A percentile compares a stretch with the other conserved stretches of the same genome.
Evolutionary conservation across 805 yeast genomes (phyloP).

Genomic region (Candida succiphila): DNA sequence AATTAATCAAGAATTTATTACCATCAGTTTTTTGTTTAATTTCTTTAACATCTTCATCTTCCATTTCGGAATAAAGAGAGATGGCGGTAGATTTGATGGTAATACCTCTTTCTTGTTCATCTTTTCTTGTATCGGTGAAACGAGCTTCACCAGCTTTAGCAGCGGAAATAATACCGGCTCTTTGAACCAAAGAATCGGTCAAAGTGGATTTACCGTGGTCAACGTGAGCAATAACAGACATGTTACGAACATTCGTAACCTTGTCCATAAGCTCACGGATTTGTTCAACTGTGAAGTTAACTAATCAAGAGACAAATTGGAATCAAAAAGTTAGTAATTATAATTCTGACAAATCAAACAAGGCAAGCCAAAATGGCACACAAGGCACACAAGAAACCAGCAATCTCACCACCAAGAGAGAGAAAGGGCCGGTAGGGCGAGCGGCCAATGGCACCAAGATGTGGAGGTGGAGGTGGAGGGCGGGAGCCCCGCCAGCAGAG

Average conservation of each 20-base stretch:
- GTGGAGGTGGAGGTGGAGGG: too few relatives aligned
- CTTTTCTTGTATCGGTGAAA: constrained; percentile 99
- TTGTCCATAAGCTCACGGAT: constrained; percentile 99
- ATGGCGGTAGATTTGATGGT: constrained; percentile 99
- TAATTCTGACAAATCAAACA: not conserved
- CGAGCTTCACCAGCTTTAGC: constrained; percentile 99
- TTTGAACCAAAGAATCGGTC: constrained; percentile 98
- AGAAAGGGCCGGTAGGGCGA: too few relatives aligned
- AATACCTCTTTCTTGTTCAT: constrained; percentile 99
- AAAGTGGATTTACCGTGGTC: constrained; percentile 99
- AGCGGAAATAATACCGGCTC: constrained; percentile 99
- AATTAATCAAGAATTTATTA: constrained; percentile 91
- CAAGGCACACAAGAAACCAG: not conserved
- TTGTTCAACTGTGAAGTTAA: constrained; percentile 68
- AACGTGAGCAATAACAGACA: constrained; percentile 99
- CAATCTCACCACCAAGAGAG: too few relatives aligned
- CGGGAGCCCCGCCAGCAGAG: too few relatives aligned
- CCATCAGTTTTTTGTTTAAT: constrained; percentile 91
- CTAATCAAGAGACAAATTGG: constrained; percentile 11
- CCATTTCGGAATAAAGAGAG: constrained; percentile 84
- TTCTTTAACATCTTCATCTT: constrained; percentile 75
- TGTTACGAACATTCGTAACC: constrained; percentile 99
- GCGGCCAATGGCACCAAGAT: too few relatives aligned
- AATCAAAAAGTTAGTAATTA: not conserved
- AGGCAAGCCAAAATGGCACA: too few relatives aligned